Evolutionary conservation across 2,329 filamentous ascomycete genomes (phyloP).

Genomic region (Colletotrichum noveboracense): DNA sequence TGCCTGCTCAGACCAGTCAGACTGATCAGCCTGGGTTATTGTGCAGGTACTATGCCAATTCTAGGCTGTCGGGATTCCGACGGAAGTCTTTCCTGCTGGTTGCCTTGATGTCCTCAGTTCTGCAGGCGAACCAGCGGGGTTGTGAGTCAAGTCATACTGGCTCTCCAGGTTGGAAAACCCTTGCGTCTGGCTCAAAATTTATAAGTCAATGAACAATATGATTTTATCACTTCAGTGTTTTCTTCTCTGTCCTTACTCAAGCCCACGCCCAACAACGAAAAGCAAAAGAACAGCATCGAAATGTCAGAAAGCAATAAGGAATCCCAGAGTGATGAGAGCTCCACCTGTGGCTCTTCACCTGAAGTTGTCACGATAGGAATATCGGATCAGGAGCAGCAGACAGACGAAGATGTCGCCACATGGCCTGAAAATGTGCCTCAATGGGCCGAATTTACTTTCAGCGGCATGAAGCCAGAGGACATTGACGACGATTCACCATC

Average conservation of each 20-base stretch:
- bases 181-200: no score
- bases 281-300: not conserved
- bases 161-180: no score
- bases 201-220: no score
- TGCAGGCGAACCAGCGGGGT: not conserved
- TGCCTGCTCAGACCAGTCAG: no score
- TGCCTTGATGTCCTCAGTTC: not conserved
- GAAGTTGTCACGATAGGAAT: not conserved
- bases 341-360: not conserved
- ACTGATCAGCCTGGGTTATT: no score
- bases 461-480: slow-evolving; percentile 27
- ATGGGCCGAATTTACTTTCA: not conserved
- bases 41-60: no score
- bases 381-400: not conserved
- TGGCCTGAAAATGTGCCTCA: not conserved
- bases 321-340: no score
- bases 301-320: no score
- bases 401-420: not conserved
- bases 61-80: no score
- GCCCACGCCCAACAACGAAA: not conserved
- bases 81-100: no score
- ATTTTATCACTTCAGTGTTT: no score
- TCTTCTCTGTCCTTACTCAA: no score
- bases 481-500: slow-evolving; percentile 46
- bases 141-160: not conserved